A percentile compares a stretch with the other conserved stretches of the same genome.
These are phyloP conservation scores for Cyclotella baltica DNA, from an alignment of 108 stramenopile genomes.

Conservation along the genomic window DNA sequence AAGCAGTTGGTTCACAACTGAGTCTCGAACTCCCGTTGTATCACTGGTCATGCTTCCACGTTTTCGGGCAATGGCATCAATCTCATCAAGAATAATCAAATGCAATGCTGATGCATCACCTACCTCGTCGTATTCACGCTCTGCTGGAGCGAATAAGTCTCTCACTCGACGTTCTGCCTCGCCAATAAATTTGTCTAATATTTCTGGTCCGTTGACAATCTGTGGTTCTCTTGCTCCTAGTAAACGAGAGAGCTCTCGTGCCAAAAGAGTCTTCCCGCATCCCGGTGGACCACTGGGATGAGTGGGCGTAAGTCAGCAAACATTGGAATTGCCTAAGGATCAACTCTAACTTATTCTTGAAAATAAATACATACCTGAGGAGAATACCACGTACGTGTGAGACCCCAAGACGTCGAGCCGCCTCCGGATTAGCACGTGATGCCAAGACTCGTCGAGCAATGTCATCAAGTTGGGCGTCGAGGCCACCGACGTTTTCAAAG, in stretches of 20 bases:
- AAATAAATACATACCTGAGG: slow-evolving; percentile 20
- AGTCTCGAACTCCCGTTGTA: slow-evolving; percentile 79
- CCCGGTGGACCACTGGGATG: slow-evolving; percentile 68
- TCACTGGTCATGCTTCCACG: slow-evolving; percentile 78
- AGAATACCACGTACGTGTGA: slow-evolving; percentile 86
- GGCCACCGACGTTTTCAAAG: slow-evolving; percentile 84
- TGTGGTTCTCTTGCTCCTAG: slow-evolving; percentile 94
- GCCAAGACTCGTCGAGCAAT: slow-evolving; percentile 86
- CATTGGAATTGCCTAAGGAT: background rate
- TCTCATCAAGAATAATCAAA: slow-evolving; percentile 90
- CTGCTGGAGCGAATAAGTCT: slow-evolving; percentile 74
- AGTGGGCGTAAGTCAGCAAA: background rate
- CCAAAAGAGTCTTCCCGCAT: slow-evolving; percentile 86
- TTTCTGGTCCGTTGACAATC: slow-evolving; percentile 89
- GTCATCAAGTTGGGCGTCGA: slow-evolving; percentile 78
- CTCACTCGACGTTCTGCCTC: slow-evolving; percentile 81
- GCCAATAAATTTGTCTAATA: slow-evolving; percentile 82
- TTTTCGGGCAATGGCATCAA: slow-evolving; percentile 87
- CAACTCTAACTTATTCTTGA: background rate
- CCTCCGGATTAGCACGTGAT: slow-evolving; percentile 88
- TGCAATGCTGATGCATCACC: slow-evolving; percentile 82
- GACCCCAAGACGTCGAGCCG: slow-evolving; percentile 86
- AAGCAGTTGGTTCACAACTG: slow-evolving; percentile 90
- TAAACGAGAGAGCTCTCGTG: slow-evolving; percentile 90
- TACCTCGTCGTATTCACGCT: slow-evolving; percentile 66